Evolutionary conservation across 2,329 filamentous ascomycete species (phyloP).

Genomic region (Dactylellina drechsleri): DNA sequence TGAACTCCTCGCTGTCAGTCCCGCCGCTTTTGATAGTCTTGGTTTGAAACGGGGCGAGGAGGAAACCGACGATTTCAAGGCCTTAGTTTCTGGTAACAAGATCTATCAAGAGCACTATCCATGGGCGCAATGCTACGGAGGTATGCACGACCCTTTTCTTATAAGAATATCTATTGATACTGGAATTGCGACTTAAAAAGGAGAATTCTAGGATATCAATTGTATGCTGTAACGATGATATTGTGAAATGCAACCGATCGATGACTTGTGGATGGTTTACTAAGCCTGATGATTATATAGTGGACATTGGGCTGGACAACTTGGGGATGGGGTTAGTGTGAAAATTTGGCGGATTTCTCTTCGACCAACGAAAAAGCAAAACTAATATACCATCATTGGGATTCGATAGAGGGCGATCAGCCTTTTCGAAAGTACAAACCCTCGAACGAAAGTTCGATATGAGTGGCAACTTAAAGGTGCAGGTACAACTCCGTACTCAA

Average conservation of each 20-base stretch:
- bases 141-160: conserved; percentile 68
- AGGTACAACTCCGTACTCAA: conserved; percentile 90
- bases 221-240: conserved; percentile 18
- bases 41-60: conserved; percentile 76
- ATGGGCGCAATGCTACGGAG: conserved; percentile 98
- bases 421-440: conserved; percentile 87
- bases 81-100: conserved; percentile 82
- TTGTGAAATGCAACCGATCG: not conserved
- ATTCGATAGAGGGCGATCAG: conserved; percentile 79
- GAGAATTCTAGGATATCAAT: conserved; percentile 43
- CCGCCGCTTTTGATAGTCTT: conserved; percentile 81
- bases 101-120: conserved; percentile 84
- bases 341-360: not conserved
- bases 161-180: conserved; percentile 1
- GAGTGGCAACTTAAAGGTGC: conserved; percentile 96
- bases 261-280: not conserved
- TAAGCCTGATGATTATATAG: conserved; percentile 57
- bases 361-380: no score
- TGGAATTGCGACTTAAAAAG: conserved; percentile 44
- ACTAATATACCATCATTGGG: no score
- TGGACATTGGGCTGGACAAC: conserved; percentile 92
- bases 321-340: conserved; percentile 77
- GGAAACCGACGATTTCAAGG: conserved; percentile 76
- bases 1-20: conserved; percentile 83
- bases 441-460: conserved; percentile 75